Base-by-base conservation (phyloP, 2,329 filamentous ascomycete species). In the Calonectria hawksworthii region DNA sequence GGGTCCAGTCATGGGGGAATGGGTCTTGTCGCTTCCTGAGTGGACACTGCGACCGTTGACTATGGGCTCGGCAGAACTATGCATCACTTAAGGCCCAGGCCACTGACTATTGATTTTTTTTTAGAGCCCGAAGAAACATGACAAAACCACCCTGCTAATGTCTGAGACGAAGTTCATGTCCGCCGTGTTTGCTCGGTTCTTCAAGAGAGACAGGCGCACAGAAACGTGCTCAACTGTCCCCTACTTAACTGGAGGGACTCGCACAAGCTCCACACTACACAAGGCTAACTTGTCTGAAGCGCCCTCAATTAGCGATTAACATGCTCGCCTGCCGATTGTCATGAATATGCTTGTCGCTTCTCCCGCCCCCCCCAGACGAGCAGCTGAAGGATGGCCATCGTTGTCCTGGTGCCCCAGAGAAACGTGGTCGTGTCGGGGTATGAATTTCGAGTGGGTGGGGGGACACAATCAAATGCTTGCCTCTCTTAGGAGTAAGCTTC, bases 401-500 rank as follows among this genome's bases (percentile, higher is more conserved):
- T 36, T 65, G 47, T 51, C 63, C n/a, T 47, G 59, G 36, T 38
- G 41, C 34, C 54, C 44, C 54, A 70, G 65, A 69, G 56, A 71
- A 63, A 70, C 38, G 32, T 69, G 36, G 34, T 8, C 10, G 32
- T 44, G 54, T 68, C 75, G 76, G 78, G 78, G 71, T 74, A 64
- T 28, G 38, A 32, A 74, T 67, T 71, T 77, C 34, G 74, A 67
- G 56, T 70, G 70, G 72, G 70, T 79, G 77, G 79, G 73, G 69
- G n/a, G 69, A 44, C 23, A 64, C 34, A 74, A 63, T 61, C 41
- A 72, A 66, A 50, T 68, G 23, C 56, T 30, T 41, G 67, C 23
- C 23, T 63, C 21, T 41, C 14, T 63, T 63, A 28, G n/a, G 56
- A 63, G 68, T 68, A 73, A 77, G 73, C 54, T 71, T 74, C 72